Percentiles rank a stretch among this genome's conserved stretches.
Conservation (phyloP, 75 land plant genomes). For the Picea glauca region DNA sequence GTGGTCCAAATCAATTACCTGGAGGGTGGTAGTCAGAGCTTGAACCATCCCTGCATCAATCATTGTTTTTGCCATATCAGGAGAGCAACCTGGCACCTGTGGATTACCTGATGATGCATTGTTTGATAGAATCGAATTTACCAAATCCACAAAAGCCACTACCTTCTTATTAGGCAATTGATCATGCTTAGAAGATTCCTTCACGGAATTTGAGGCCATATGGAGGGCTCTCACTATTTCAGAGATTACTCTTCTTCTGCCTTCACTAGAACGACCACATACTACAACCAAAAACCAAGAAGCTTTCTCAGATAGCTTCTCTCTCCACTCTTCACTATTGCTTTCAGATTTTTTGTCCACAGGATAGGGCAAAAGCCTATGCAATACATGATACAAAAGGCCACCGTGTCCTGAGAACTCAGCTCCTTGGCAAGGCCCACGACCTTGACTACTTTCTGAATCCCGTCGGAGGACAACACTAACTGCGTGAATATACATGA, state of each 20-base stretch:
- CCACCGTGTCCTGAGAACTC: slow-evolving; percentile 62
- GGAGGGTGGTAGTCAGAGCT: slow-evolving; percentile 59
- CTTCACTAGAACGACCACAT: slow-evolving; percentile 88
- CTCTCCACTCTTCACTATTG: slow-evolving; percentile 67
- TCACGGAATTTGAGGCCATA: slow-evolving; percentile 28
- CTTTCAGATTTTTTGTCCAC: slow-evolving; percentile 47
- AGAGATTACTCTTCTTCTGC: slow-evolving; percentile 68
- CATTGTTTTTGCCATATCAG: slow-evolving; percentile 86
- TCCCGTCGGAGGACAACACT: slow-evolving; percentile 77
- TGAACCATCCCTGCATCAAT: slow-evolving; percentile 83
- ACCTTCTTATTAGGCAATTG: slow-evolving; percentile 60
- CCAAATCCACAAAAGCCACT: slow-evolving; percentile 65
- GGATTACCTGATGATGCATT: slow-evolving; percentile 63
- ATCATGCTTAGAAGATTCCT: slow-evolving; percentile 30
- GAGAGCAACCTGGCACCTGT: slow-evolving; percentile 70
- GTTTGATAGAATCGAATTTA: slow-evolving; percentile 70
- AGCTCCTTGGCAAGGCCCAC: slow-evolving; percentile 43
- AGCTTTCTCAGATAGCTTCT: slow-evolving; percentile 85
- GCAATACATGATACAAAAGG: slow-evolving; percentile 77
- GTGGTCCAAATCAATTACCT: slow-evolving; percentile 87
- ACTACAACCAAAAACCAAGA: slow-evolving; percentile 81
- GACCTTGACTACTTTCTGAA: slow-evolving; percentile 62
- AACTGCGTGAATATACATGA: slow-evolving; percentile 79
- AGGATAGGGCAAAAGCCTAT: slow-evolving; percentile 65
- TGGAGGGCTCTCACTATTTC: slow-evolving; percentile 75